Conservation (phyloP, 352 stramenopile species). For the Phytopythium kandeliae region DNA sequence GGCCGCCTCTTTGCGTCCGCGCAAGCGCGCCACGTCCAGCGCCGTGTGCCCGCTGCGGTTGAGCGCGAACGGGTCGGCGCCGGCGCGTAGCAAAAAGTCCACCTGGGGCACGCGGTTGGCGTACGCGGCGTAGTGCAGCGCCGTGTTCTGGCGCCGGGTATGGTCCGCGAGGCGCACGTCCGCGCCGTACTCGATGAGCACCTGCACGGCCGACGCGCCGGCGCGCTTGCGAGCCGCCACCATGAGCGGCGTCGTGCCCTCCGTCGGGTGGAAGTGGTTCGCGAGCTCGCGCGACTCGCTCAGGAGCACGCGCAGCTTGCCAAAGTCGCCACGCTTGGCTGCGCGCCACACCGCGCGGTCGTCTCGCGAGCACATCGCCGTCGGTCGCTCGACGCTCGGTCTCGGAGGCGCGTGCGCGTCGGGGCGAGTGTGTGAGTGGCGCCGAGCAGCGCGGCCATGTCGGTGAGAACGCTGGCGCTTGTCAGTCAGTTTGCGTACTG, state of each 20-base stretch:
- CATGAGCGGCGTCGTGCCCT: conserved; percentile 68
- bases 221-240: conserved; percentile 45
- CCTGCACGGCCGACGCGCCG: conserved; percentile 36
- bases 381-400: not conserved
- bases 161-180: conserved; percentile 30
- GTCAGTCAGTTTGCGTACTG: too few relatives aligned
- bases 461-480: not conserved
- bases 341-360: conserved; percentile 20
- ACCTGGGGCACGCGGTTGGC: conserved; percentile 39
- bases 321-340: conserved; percentile 23
- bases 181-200: conserved; percentile 55
- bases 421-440: not conserved
- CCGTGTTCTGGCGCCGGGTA: conserved; percentile 41
- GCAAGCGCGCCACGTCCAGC: conserved; percentile 52
- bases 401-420: not conserved
- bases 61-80: conserved; percentile 35
- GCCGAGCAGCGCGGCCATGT: too few relatives aligned
- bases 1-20: conserved; percentile 30
- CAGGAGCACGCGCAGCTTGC: conserved; percentile 21
- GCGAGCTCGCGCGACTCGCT: conserved; percentile 21
- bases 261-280: conserved; percentile 35
- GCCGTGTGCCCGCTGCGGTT: conserved; percentile 53
- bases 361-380: conserved; percentile 2
- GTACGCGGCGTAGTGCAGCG: conserved; percentile 62
- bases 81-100: conserved; percentile 48